A percentile compares a stretch with the other conserved stretches of the same genome.
phyloP scores from a whole-genome alignment of 2,329 filamentous ascomycete genomes.

The Alternaria brassicicola region DNA sequence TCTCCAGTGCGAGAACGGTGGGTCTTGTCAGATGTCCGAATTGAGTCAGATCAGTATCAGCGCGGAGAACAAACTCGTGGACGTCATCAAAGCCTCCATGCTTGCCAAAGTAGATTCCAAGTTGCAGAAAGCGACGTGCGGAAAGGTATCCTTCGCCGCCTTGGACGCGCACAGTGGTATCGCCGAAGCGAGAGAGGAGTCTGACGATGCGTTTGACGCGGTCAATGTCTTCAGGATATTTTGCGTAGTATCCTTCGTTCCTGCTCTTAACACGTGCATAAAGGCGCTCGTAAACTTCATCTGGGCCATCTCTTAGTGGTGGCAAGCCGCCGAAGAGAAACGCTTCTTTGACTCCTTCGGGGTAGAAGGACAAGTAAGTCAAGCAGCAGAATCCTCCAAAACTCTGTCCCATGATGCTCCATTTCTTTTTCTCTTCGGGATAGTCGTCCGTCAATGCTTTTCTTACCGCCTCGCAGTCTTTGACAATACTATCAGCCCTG shows the following conservation, averaged over 20 bases:
- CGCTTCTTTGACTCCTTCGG: slow-evolving; percentile 76
- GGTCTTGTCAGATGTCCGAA: slow-evolving; percentile 78
- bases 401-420: slow-evolving; percentile 87
- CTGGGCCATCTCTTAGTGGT: slow-evolving; percentile 72
- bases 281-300: slow-evolving; percentile 75
- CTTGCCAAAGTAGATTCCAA: slow-evolving; percentile 79
- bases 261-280: slow-evolving; percentile 72
- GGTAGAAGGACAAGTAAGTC: slow-evolving; percentile 82
- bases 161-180: slow-evolving; percentile 69
- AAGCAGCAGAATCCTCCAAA: slow-evolving; percentile 88
- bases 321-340: slow-evolving; percentile 87
- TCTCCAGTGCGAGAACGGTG: slow-evolving; percentile 72
- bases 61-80: slow-evolving; percentile 68
- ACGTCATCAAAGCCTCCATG: slow-evolving; percentile 59
- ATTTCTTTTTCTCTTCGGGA: slow-evolving; percentile 72
- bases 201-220: slow-evolving; percentile 69
- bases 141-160: slow-evolving; percentile 72
- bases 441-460: slow-evolving; percentile 73
- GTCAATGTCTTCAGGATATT: slow-evolving; percentile 80
- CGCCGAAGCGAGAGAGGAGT: slow-evolving; percentile 63
- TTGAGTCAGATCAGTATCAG: slow-evolving; percentile 73
- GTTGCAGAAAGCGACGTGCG: slow-evolving; percentile 73
- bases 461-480: slow-evolving; percentile 85
- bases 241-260: slow-evolving; percentile 80
- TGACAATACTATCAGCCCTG: slow-evolving; percentile 87